Evolutionary conservation across 768 basidiomycete genomes (phyloP).

Genomic region (Tylopilus balloui): DNA sequence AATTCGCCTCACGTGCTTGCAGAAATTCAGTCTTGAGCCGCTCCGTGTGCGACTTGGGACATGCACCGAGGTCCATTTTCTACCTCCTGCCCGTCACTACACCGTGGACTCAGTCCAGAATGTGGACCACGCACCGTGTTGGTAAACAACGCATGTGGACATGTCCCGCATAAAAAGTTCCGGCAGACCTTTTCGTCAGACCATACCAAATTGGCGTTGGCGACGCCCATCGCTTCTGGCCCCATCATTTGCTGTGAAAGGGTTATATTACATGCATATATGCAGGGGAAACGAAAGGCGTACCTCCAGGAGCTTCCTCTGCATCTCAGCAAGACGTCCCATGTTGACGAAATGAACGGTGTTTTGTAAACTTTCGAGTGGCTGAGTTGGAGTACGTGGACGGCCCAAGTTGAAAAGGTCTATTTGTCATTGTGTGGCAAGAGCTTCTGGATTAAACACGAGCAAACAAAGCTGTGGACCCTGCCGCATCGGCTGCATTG

Average conservation of each 20-base stretch:
- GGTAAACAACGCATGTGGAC: slow-evolving; percentile 94
- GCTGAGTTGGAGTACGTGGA: not conserved
- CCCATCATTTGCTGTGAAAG: slow-evolving; percentile 95
- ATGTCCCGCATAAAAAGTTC: slow-evolving; percentile 98
- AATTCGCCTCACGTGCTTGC: slow-evolving; percentile 69
- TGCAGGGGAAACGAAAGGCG: slow-evolving; percentile 33
- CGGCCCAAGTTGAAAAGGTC: slow-evolving; percentile 14
- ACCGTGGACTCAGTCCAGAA: not conserved
- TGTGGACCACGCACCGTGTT: slow-evolving; percentile 72
- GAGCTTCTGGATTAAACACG: slow-evolving; percentile 23
- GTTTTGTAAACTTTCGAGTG: not conserved
- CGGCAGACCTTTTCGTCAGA: slow-evolving; percentile 96
- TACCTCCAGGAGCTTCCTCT: slow-evolving; percentile 82
- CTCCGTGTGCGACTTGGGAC: slow-evolving; percentile 94
- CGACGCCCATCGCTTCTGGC: slow-evolving; percentile 98
- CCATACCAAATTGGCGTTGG: slow-evolving; percentile 89
- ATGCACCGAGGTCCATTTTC: slow-evolving; percentile 99
- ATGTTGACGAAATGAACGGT: slow-evolving; percentile 41
- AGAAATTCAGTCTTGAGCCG: slow-evolving; percentile 88
- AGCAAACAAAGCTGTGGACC: slow-evolving; percentile 22
- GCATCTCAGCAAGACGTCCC: slow-evolving; percentile 96
- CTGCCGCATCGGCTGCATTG: not conserved
- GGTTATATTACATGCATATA: slow-evolving; percentile 4
- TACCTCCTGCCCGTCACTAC: slow-evolving; percentile 7
- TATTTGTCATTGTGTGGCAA: slow-evolving; percentile 30